Percentiles rank a stretch among this genome's conserved stretches.
Conservation (phyloP, 116 monocot species). For the Iris pallida region DNA sequence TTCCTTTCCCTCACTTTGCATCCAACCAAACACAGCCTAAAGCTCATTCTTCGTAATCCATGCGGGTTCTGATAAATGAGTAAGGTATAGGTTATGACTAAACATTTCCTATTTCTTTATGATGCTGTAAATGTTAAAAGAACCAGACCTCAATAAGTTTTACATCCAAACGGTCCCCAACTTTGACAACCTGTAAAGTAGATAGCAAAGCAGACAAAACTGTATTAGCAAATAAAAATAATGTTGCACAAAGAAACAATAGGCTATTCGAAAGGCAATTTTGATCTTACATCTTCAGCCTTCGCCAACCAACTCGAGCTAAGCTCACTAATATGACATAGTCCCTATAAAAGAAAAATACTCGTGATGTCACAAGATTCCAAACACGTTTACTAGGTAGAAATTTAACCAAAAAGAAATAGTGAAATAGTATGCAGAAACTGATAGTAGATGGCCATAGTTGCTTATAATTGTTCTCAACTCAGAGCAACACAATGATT, state of each 20-base stretch:
- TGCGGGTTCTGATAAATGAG: too few species aligned
- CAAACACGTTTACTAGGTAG: not conserved
- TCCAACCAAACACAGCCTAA: too few species aligned
- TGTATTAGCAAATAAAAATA: not conserved
- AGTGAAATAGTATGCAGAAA: constrained; percentile 1
- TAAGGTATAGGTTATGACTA: too few species aligned
- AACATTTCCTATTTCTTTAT: not conserved
- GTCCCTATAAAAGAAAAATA: constrained; percentile 46
- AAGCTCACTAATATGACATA: constrained; percentile 96
- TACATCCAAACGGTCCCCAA: constrained; percentile 86
- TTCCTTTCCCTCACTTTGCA: too few species aligned
- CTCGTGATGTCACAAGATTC: not conserved
- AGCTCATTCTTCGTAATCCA: too few species aligned
- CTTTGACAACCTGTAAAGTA: constrained; percentile 60
- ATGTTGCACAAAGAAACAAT: not conserved
- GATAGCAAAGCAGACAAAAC: constrained; percentile 5
- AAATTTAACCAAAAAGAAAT: not conserved
- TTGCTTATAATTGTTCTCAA: not conserved
- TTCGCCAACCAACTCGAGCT: constrained; percentile 85
- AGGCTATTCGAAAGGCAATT: constrained; percentile 4
- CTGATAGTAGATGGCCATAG: not conserved
- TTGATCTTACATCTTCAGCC: constrained; percentile 79
- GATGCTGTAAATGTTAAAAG: not conserved
- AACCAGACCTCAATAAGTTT: constrained; percentile 85
- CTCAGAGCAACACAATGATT: too few species aligned